phyloP scores from a whole-genome alignment of 345 rosid species.

The Euphorbia peplus region DNA sequence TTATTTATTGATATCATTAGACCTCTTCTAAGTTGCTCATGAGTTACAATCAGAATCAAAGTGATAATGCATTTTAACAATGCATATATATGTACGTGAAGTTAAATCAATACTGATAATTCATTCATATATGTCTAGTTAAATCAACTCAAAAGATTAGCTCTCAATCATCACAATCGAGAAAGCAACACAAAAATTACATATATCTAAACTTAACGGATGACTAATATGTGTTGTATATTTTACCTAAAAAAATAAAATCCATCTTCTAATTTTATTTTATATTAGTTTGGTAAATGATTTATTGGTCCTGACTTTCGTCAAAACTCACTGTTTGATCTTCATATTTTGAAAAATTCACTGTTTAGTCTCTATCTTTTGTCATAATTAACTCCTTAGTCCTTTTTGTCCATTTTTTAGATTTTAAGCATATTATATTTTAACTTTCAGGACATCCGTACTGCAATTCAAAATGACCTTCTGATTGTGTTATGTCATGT shows the following conservation, averaged over 20 bases:
- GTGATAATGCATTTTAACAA: background rate
- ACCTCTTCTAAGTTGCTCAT: background rate
- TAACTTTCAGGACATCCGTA: too few relatives aligned
- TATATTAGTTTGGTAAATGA: too few relatives aligned
- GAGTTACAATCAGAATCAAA: conserved; percentile 2
- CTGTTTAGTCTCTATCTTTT: too few relatives aligned
- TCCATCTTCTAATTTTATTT: background rate
- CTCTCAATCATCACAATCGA: background rate
- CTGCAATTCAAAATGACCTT: too few relatives aligned
- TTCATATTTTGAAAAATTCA: too few relatives aligned
- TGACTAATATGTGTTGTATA: background rate
- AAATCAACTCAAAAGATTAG: background rate
- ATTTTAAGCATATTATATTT: too few relatives aligned
- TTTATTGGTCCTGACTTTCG: too few relatives aligned
- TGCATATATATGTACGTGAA: background rate
- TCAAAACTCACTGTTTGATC: too few relatives aligned
- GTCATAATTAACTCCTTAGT: too few relatives aligned
- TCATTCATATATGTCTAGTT: background rate
- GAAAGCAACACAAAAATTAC: background rate
- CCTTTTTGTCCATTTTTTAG: too few relatives aligned
- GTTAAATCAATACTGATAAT: conserved; percentile 2
- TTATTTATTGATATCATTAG: background rate
- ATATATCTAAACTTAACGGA: background rate
- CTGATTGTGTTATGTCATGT: too few relatives aligned
- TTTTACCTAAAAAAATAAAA: background rate